Conservation (phyloP, 2,329 filamentous ascomycete species). For the Sordariomycetes sp. region DNA sequence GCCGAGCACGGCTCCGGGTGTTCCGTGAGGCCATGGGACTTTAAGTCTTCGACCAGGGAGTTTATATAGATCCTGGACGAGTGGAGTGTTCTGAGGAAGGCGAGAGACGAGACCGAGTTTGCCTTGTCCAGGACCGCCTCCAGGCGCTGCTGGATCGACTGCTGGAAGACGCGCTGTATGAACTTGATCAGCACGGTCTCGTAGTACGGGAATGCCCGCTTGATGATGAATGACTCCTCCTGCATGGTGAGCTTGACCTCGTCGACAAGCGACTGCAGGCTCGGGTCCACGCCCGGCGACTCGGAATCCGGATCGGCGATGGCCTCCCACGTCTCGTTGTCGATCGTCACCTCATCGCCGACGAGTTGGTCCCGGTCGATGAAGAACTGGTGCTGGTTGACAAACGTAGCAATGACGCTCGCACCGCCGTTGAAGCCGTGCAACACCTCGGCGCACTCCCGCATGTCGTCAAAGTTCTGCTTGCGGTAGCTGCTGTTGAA, state of each 20-base stretch:
- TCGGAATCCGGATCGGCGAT: constrained; percentile 90
- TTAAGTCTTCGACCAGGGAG: constrained; percentile 79
- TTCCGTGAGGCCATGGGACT: constrained; percentile 86
- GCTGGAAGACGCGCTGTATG: constrained; percentile 90
- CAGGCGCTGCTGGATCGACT: constrained; percentile 90
- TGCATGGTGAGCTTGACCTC: constrained; percentile 94
- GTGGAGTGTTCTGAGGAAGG: constrained; percentile 82
- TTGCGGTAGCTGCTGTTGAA: constrained; percentile 95
- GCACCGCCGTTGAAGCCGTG: constrained; percentile 93
- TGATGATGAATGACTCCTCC: constrained; percentile 94
- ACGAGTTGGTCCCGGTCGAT: constrained; percentile 90
- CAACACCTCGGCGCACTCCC: constrained; percentile 86
- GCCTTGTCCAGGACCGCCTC: constrained; percentile 96
- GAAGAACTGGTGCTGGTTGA: constrained; percentile 99
- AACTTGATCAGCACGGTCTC: constrained; percentile 91
- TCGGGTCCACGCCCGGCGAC: constrained; percentile 81
- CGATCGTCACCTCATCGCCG: constrained; percentile 67
- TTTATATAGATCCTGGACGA: constrained; percentile 84
- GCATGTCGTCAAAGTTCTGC: constrained; percentile 96
- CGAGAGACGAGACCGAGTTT: constrained; percentile 77
- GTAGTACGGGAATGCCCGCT: constrained; percentile 88
- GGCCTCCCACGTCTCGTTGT: constrained; percentile 74
- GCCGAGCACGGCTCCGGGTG: constrained; percentile 85
- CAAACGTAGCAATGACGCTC: constrained; percentile 89
- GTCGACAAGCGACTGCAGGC: constrained; percentile 80